phyloP scores from a whole-genome alignment of 2,329 filamentous ascomycete species.

The Monosporascus cannonballus region DNA sequence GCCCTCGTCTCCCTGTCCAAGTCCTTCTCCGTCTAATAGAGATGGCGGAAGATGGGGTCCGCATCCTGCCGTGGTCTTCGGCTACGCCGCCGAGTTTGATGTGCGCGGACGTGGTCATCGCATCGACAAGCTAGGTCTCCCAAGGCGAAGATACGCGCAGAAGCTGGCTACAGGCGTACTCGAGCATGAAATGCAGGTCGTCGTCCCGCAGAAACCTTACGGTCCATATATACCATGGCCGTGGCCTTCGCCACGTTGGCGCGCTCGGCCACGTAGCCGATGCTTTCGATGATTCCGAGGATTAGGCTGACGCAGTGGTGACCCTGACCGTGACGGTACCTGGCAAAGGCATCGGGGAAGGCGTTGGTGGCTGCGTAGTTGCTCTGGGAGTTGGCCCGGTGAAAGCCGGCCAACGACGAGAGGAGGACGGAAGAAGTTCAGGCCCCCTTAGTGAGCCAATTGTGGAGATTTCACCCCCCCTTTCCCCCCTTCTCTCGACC shows the following conservation, averaged over 20 bases:
- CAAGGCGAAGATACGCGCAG: not conserved
- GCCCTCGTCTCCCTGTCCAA: not conserved
- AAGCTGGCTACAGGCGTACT: conserved; percentile 1
- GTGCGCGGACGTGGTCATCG: conserved; percentile 4
- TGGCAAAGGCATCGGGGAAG: not conserved
- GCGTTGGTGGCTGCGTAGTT: not conserved
- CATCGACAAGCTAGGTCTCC: conserved; percentile 3
- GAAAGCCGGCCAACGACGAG: not conserved
- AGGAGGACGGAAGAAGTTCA: not conserved
- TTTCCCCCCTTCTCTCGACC: too few relatives aligned
- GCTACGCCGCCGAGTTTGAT: conserved; percentile 2
- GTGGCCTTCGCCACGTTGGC: conserved; percentile 1
- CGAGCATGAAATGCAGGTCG: conserved; percentile 9
- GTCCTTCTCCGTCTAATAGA: conserved; percentile 4
- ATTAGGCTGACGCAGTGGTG: too few relatives aligned
- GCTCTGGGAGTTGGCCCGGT: not conserved
- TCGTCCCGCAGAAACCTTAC: conserved; percentile 1
- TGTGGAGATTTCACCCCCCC: not conserved
- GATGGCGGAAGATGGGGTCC: conserved; percentile 4
- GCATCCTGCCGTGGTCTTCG: conserved; percentile 4
- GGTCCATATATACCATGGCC: conserved; percentile 3
- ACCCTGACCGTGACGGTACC: too few relatives aligned
- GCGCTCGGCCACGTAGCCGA: conserved; percentile 5
- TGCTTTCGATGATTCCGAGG: not conserved
- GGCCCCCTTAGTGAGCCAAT: not conserved